Evolutionary conservation across 345 rosid genomes (phyloP).

Genomic region (Lumnitzera littorea): DNA sequence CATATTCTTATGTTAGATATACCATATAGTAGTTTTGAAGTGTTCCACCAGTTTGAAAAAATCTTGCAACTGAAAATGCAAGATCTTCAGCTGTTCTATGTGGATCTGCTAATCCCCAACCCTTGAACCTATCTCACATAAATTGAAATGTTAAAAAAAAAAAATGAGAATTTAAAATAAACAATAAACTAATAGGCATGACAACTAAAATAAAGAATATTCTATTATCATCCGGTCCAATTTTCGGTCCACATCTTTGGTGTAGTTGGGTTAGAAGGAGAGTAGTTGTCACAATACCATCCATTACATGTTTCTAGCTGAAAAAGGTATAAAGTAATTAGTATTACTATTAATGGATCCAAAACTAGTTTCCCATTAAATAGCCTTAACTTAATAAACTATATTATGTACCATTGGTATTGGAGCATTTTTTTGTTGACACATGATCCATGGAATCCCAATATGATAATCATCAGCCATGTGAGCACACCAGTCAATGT

Average conservation of each 20-base stretch:
- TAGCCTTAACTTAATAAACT: neutral
- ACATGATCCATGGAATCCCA: conserved; percentile 44
- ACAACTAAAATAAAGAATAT: neutral
- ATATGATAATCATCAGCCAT: conserved; percentile 20
- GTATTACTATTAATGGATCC: neutral
- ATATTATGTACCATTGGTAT: conserved; percentile 13
- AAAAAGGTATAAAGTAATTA: neutral
- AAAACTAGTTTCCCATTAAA: neutral
- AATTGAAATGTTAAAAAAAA: neutral
- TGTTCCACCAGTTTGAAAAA: conserved; percentile 35
- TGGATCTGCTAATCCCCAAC: conserved; percentile 26
- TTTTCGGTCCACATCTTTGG: conserved; percentile 50
- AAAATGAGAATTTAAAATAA: too few species aligned
- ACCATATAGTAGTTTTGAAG: conserved; percentile 48
- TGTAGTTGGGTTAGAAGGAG: conserved; percentile 15
- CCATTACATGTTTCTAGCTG: conserved; percentile 42
- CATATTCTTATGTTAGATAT: neutral
- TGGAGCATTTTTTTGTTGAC: conserved; percentile 37
- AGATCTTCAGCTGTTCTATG: conserved; percentile 42
- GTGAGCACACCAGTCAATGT: conserved; percentile 31
- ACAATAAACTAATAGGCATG: neutral
- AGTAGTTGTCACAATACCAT: conserved; percentile 26
- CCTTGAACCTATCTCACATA: conserved; percentile 22
- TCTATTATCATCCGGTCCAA: conserved; percentile 34
- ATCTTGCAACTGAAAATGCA: conserved; percentile 44